These are phyloP conservation scores for Endothia cerciana DNA, from an alignment of 2,329 filamentous ascomycete species.

Conservation along the genomic window DNA sequence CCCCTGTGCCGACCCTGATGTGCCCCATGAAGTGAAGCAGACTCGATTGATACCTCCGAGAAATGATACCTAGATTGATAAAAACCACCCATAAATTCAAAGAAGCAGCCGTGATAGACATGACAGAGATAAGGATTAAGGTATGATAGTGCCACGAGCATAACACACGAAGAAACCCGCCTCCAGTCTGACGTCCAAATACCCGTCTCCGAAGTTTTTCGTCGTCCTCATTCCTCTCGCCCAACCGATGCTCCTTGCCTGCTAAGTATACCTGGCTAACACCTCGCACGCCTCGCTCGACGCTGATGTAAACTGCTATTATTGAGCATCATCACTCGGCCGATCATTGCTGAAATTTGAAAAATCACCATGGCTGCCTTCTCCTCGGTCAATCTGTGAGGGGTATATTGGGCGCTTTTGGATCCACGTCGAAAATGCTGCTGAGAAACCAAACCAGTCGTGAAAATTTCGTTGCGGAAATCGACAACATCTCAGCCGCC, in stretches of 20 bases:
- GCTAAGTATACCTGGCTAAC: slow-evolving; percentile 9
- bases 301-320: slow-evolving; percentile 1
- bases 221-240: background rate
- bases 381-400: slow-evolving; percentile 16
- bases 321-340: background rate
- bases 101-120: background rate
- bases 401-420: slow-evolving; percentile 6
- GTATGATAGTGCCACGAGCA: background rate
- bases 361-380: slow-evolving; percentile 10
- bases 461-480: background rate
- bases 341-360: background rate
- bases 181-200: slow-evolving; percentile 2
- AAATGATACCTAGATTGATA: slow-evolving; percentile 4
- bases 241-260: slow-evolving; percentile 15
- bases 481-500: background rate
- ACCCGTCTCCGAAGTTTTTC: background rate
- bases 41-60: background rate
- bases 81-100: background rate
- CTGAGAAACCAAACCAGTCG: background rate
- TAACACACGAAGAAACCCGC: slow-evolving; percentile 17
- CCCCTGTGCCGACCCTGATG: background rate
- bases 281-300: slow-evolving; percentile 10
- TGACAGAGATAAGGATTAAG: slow-evolving; percentile 14
- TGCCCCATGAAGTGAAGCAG: background rate
- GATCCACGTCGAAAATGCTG: background rate